Percentiles rank a stretch among this genome's conserved stretches.
Evolutionary conservation across 2,329 filamentous ascomycete genomes (phyloP).

Genomic region (Clathrospora elynae): DNA sequence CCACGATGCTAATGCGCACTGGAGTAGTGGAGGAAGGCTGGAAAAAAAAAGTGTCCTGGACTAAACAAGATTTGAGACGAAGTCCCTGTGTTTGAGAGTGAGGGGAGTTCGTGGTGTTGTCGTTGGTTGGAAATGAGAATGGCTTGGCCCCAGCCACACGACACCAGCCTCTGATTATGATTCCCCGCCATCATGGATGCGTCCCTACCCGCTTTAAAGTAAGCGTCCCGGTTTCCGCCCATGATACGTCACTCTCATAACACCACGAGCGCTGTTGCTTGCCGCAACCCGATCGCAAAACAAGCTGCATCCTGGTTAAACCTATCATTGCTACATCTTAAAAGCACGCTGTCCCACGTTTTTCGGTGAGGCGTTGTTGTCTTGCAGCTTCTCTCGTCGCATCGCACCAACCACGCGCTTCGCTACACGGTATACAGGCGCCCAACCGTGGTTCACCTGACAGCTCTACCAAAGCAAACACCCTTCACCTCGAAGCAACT

Average conservation of each 20-base stretch:
- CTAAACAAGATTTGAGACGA: background rate
- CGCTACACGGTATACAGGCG: constrained; percentile 9
- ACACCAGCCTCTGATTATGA: constrained; percentile 31
- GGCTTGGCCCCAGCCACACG: constrained; percentile 29
- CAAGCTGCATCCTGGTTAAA: constrained; percentile 19
- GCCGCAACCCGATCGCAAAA: constrained; percentile 19
- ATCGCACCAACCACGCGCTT: constrained; percentile 13
- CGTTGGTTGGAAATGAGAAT: constrained; percentile 20
- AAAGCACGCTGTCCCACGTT: constrained; percentile 20
- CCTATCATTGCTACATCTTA: constrained; percentile 13
- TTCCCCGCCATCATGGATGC: constrained; percentile 36
- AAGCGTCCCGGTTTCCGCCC: constrained; percentile 21
- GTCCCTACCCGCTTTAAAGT: constrained; percentile 13
- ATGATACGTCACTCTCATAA: constrained; percentile 31
- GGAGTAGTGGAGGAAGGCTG: background rate
- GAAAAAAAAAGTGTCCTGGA: background rate
- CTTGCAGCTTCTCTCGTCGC: constrained; percentile 16
- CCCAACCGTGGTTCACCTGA: constrained; percentile 13
- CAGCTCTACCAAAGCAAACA: constrained; percentile 14
- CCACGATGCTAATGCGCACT: constrained; percentile 1
- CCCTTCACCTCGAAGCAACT: constrained; percentile 5
- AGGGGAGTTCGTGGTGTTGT: constrained; percentile 4
- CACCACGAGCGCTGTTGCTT: constrained; percentile 10
- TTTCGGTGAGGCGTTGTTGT: constrained; percentile 16
- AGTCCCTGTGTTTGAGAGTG: background rate